These are phyloP conservation scores for Mortierella sp. DNA, from an alignment of 371 early-diverging fungal species.

Conservation along the genomic window DNA sequence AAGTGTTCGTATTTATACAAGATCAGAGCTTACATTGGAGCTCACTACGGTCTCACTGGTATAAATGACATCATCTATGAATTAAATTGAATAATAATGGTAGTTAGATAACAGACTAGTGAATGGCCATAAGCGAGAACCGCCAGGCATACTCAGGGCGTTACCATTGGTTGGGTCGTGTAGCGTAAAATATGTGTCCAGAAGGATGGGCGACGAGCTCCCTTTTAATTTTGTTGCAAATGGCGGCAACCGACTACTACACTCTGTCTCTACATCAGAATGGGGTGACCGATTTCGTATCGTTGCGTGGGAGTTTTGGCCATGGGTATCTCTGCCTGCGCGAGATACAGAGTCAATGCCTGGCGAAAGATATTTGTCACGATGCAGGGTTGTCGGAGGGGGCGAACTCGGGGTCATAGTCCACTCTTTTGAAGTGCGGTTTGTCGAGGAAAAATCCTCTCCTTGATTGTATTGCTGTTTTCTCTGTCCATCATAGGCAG, in stretches of 20 bases:
- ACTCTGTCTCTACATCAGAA: constrained; percentile 1
- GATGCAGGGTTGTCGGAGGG: constrained; percentile 3
- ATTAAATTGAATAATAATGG: not conserved
- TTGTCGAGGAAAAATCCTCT: constrained; percentile 2
- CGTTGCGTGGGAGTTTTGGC: not conserved
- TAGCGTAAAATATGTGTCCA: constrained; percentile 49
- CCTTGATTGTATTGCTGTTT: constrained; percentile 10
- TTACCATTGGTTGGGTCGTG: constrained; percentile 48
- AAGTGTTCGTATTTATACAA: not conserved
- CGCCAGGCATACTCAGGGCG: not conserved
- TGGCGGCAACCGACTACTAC: constrained; percentile 13
- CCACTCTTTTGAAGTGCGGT: constrained; percentile 5
- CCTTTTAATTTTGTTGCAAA: constrained; percentile 18
- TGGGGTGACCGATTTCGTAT: not conserved
- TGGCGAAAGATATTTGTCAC: constrained; percentile 20
- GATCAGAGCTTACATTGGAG: constrained; percentile 40
- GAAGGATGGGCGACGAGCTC: constrained; percentile 24
- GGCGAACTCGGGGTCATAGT: constrained; percentile 14
- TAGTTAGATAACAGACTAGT: not conserved
- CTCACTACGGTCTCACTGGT: constrained; percentile 46
- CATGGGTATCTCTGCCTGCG: not conserved
- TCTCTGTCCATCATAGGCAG: not conserved
- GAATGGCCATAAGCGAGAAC: not conserved
- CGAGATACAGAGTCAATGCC: not conserved
- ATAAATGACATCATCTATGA: constrained; percentile 49